Base-by-base conservation (phyloP, 768 basidiomycete species). In the Tulasnella sp. region DNA sequence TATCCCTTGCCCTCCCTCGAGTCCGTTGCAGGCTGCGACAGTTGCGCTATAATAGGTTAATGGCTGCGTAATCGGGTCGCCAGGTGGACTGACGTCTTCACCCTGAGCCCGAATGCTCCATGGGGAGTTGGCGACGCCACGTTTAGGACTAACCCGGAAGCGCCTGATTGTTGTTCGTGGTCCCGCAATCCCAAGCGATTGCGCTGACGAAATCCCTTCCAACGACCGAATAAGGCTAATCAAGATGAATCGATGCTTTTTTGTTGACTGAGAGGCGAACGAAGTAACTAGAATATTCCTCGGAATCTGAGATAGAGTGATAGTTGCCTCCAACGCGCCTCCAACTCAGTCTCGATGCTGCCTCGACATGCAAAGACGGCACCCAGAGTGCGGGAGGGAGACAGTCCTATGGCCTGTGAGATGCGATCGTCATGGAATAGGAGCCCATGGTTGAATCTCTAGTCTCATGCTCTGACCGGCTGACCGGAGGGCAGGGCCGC, bases 271-370 rank as follows among this genome's bases (percentile, higher is more conserved):
- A 64, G 17, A 64, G 31, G 58, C 25, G 58, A 64, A 64, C 58
- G 58, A 64, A 64, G 58, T 14, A 64, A 29, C 58, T 34, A 64
- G 58, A 64, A 64, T 34, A 34, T 70, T 70, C 40, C 69, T 70
- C 69, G 69, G 40, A 42, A 70, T 70, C 69, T 69, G 69, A 70
- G 69, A 70, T 70, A 70, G 37, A 70, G 69, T 36, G 69, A 70
- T 70, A 42, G 58, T 64, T 22, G 69, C 69, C 69, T 70, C 69
- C 31, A 36, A 42, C 37, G 36, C 69, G 69, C 8, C 36, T 38
- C 12, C 36, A 25, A 70, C 69, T 70, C 69, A 70, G 37, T 70
- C 69, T 70, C 69, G 69, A 25, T 36, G n/a, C 19, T 42, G 40
- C 37, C 69, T 70, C 69, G 58, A 64, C 58, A 64, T 64, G 58